A percentile compares a stretch with the other conserved stretches of the same genome.
Conservation (phyloP, 768 basidiomycete species). For the Xerocomellus intermedius region DNA sequence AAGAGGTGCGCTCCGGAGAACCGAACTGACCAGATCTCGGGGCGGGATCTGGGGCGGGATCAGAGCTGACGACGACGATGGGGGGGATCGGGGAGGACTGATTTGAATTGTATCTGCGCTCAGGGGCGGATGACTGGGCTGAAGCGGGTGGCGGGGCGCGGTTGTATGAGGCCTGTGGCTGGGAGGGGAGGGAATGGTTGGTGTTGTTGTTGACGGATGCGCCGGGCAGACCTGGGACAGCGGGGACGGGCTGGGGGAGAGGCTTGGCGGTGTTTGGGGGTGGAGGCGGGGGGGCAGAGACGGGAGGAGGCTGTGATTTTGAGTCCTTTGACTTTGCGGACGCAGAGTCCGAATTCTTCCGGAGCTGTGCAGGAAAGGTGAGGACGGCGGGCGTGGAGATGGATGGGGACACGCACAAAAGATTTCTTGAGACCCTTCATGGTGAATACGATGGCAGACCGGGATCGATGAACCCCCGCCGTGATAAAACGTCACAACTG, state of each 20-base stretch:
- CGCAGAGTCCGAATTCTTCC: conserved; percentile 65
- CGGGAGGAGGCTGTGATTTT: conserved; percentile 43
- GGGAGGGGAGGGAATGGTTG: conserved; percentile 43
- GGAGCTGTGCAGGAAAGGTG: conserved; percentile 46
- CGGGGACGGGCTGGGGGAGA: conserved; percentile 50
- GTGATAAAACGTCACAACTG: conserved; percentile 33
- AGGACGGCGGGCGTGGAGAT: conserved; percentile 19
- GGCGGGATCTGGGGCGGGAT: conserved; percentile 49
- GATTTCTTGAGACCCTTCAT: conserved; percentile 91
- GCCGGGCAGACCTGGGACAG: conserved; percentile 36
- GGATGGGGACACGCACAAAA: conserved; percentile 47
- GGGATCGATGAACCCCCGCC: conserved; percentile 41
- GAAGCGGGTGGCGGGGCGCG: conserved; percentile 44
- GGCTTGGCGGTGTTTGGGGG: conserved; percentile 67
- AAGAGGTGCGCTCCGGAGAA: conserved; percentile 48
- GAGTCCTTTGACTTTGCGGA: conserved; percentile 69
- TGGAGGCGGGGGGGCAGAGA: conserved; percentile 52
- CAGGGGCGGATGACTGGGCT: conserved; percentile 41
- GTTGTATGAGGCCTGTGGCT: conserved; percentile 39
- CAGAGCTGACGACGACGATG: conserved; percentile 84
- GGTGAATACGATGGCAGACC: conserved; percentile 16
- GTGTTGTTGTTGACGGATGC: conserved; percentile 34
- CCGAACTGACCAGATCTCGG: conserved; percentile 42
- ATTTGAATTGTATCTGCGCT: conserved; percentile 53
- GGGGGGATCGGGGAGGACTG: conserved; percentile 63